Evolutionary conservation across 176 grass and related monocot genomes (phyloP), one percentile per base, ranked within the genome.

Genomic region (Carex myosuroides): DNA sequence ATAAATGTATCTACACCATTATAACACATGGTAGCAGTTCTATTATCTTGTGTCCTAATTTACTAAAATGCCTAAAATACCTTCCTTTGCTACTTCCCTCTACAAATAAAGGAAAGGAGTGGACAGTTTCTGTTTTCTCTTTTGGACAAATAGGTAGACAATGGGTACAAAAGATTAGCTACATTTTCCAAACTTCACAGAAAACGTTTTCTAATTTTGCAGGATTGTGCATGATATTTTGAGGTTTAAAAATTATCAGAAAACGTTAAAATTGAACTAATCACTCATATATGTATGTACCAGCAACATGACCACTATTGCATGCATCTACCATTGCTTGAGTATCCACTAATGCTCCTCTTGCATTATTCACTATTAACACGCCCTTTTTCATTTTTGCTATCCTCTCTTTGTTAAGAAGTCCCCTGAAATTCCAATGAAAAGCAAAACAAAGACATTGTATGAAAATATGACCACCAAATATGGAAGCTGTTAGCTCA

Each of bases 321-420:
- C 92, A 94, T 50, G 95, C 95, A 16, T 94, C 95, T 46, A 80
- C 92, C 83, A 98, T 90, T 32, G 95, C 95, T 73, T 98, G 92
- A 67, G 92, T 89, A 79, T 98, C 92, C 82, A 98, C 94, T 86
- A 98, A 89, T 64, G 92, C 95, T 22, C 92, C 95, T 57, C 92
- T 89, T 73, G 95, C 92, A 60, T 98, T 98, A 84, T 98, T 98
- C 21, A 98, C 92, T 1, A 98, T 35, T 44, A 98, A 83, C 29
- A 94, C 92, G 62, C 95, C 95, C 85, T 94, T 98, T 85, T 98
- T 98, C 95, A 98, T 81, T 81, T 94, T 98, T 42, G 85, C 89
- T 41, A 98, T 98, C 84, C 70, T 98, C 39, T 98, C 90, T 87
- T 94, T 94, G 83, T 98, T 86, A 86, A 98, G 93, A 90, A 98